phyloP scores from a whole-genome alignment of 2,329 filamentous ascomycete species.

The Colletotrichum musicola region DNA sequence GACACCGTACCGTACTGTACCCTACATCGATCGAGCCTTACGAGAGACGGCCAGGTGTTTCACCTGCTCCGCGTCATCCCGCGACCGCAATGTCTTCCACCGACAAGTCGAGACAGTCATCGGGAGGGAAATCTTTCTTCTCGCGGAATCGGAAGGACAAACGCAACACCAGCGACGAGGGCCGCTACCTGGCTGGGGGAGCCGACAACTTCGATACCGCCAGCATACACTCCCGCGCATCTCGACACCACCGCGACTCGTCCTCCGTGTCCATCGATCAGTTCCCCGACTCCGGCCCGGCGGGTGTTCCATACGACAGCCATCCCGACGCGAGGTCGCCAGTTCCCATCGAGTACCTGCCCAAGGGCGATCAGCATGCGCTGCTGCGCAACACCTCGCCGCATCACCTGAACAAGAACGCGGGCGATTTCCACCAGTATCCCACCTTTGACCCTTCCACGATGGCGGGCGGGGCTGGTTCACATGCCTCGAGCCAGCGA shows the following conservation, averaged over 20 bases:
- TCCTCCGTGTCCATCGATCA: slow-evolving; percentile 79
- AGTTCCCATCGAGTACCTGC: slow-evolving; percentile 79
- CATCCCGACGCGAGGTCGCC: slow-evolving; percentile 77
- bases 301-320: slow-evolving; percentile 88
- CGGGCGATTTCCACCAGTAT: slow-evolving; percentile 89
- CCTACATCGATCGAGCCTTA: slow-evolving; percentile 32
- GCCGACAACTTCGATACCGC: slow-evolving; percentile 70
- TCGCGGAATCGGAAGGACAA: slow-evolving; percentile 84
- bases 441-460: slow-evolving; percentile 75
- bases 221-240: slow-evolving; percentile 76
- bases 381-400: slow-evolving; percentile 77
- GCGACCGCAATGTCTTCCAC: slow-evolving; percentile 68
- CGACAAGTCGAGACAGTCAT: slow-evolving; percentile 86
- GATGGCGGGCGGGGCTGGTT: slow-evolving; percentile 60
- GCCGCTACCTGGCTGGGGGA: slow-evolving; percentile 62
- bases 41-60: slow-evolving; percentile 39
- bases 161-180: slow-evolving; percentile 71
- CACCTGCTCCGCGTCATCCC: slow-evolving; percentile 37
- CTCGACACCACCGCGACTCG: slow-evolving; percentile 82
- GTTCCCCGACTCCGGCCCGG: slow-evolving; percentile 74
- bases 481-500: slow-evolving; percentile 72
- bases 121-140: slow-evolving; percentile 83
- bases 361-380: slow-evolving; percentile 73
- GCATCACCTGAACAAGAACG: slow-evolving; percentile 84
- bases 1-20: slow-evolving; percentile 7